Percentiles rank a stretch among this genome's conserved stretches.
These are phyloP conservation scores for Bruguiera hainesii DNA, from an alignment of 441 rosid genomes.

Conservation along the genomic window DNA sequence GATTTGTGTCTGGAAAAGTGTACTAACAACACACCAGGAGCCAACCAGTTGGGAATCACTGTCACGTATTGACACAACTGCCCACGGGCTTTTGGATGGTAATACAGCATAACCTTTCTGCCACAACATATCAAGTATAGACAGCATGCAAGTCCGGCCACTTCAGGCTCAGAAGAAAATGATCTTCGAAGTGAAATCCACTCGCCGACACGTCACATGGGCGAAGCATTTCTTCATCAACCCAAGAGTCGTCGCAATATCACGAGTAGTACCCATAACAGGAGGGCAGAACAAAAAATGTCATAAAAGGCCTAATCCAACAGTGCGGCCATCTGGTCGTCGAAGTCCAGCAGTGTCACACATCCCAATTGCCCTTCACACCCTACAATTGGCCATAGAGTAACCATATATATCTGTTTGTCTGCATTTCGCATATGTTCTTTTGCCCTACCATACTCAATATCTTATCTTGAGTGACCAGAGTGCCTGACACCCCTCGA, in stretches of 20 bases:
- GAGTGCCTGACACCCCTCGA: constrained; percentile 36
- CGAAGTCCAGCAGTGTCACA: constrained; percentile 85
- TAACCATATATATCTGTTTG: constrained; percentile 51
- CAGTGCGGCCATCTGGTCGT: constrained; percentile 91
- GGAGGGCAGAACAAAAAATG: constrained; percentile 25
- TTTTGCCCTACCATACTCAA: constrained; percentile 51
- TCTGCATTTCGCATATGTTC: constrained; percentile 39
- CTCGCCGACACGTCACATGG: constrained; percentile 4
- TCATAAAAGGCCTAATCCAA: constrained; percentile 82
- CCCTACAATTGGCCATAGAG: constrained; percentile 69
- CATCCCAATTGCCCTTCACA: constrained; percentile 64
- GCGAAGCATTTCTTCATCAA: constrained; percentile 13
- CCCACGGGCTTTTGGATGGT: no score
- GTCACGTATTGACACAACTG: no score
- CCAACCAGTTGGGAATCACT: no score
- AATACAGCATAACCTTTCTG: no score
- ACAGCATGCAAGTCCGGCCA: background rate
- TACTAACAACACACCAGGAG: no score
- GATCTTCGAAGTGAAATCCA: background rate
- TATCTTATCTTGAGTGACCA: constrained; percentile 33
- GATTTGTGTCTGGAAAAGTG: no score
- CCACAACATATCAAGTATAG: no score
- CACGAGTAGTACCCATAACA: background rate
- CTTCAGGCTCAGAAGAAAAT: background rate
- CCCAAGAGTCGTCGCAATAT: constrained; percentile 4